Conservation (phyloP, 2,329 filamentous ascomycete genomes). For the Penicillium digitatum region DNA sequence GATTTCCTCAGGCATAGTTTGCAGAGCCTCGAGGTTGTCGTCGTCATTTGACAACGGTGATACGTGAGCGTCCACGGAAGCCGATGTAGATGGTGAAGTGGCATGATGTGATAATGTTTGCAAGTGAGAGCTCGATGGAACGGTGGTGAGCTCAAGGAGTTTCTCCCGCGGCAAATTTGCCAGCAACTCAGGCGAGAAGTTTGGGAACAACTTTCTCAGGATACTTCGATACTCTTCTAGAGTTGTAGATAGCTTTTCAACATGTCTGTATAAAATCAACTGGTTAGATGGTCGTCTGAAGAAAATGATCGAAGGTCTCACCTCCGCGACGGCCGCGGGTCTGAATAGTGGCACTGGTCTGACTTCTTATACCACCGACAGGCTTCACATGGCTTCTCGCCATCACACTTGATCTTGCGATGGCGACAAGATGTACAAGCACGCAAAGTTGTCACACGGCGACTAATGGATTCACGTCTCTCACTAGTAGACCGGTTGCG, state of each 20-base stretch:
- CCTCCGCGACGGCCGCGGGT: constrained; percentile 76
- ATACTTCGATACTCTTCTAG: constrained; percentile 63
- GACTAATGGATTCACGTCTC: constrained; percentile 34
- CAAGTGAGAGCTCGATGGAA: constrained; percentile 30
- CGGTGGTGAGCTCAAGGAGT: constrained; percentile 50
- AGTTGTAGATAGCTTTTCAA: constrained; percentile 60
- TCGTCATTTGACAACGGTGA: constrained; percentile 46
- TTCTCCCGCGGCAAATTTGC: constrained; percentile 55
- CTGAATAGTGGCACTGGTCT: constrained; percentile 75
- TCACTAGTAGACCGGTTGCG: constrained; percentile 30
- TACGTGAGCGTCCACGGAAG: constrained; percentile 43
- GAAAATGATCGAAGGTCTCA: constrained; percentile 39
- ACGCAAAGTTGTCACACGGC: constrained; percentile 39
- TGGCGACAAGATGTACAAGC: constrained; percentile 74
- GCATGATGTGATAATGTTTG: constrained; percentile 36
- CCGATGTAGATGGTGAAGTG: constrained; percentile 46
- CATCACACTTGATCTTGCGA: constrained; percentile 80
- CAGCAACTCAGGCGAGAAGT: constrained; percentile 52
- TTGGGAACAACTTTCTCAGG: constrained; percentile 60
- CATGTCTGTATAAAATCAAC: constrained; percentile 26
- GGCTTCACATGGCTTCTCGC: constrained; percentile 74
- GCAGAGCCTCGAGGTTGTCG: constrained; percentile 57
- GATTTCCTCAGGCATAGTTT: constrained; percentile 68
- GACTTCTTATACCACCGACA: constrained; percentile 77
- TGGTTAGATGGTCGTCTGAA: constrained; percentile 13